Percentiles rank a stretch among this genome's conserved stretches.
Conservation (phyloP, 2,329 filamentous ascomycete genomes). For the Trichoderma arundinaceum region DNA sequence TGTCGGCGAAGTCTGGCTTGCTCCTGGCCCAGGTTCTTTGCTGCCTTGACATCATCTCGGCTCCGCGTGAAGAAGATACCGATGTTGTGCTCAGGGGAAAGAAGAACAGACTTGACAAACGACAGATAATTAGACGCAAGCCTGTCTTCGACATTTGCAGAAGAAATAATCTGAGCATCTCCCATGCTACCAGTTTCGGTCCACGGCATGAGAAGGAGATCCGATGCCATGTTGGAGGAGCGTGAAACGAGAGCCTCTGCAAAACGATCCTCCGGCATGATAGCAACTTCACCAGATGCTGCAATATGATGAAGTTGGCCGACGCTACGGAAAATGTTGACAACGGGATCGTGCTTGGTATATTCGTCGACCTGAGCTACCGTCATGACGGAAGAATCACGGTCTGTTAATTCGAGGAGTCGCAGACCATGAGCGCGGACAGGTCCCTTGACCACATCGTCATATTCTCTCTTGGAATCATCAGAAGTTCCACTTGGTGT, state of each 20-base stretch:
- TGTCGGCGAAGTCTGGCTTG: conserved; percentile 54
- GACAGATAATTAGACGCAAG: conserved; percentile 63
- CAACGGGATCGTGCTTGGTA: conserved; percentile 76
- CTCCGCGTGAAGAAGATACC: conserved; percentile 79
- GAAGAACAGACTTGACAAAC: conserved; percentile 74
- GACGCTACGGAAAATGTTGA: conserved; percentile 90
- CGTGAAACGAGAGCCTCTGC: conserved; percentile 76
- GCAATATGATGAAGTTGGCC: conserved; percentile 83
- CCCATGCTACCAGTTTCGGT: conserved; percentile 78
- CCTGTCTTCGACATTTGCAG: conserved; percentile 44
- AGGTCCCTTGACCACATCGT: conserved; percentile 20
- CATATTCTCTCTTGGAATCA: conserved; percentile 41
- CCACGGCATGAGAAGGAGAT: conserved; percentile 87
- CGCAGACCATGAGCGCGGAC: conserved; percentile 83
- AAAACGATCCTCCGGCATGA: conserved; percentile 79
- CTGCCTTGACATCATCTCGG: conserved; percentile 48
- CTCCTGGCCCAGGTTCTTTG: conserved; percentile 40
- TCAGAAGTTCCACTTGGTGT: conserved; percentile 2
- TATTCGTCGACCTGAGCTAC: conserved; percentile 82
- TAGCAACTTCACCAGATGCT: conserved; percentile 78
- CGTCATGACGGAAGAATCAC: conserved; percentile 94
- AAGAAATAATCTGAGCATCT: conserved; percentile 55
- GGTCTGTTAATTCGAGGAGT: conserved; percentile 84
- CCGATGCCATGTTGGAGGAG: conserved; percentile 71
- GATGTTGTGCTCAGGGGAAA: conserved; percentile 70